Evolutionary conservation across 2,329 filamentous ascomycete species (phyloP).

Genomic region (Pezicula rhizophila): DNA sequence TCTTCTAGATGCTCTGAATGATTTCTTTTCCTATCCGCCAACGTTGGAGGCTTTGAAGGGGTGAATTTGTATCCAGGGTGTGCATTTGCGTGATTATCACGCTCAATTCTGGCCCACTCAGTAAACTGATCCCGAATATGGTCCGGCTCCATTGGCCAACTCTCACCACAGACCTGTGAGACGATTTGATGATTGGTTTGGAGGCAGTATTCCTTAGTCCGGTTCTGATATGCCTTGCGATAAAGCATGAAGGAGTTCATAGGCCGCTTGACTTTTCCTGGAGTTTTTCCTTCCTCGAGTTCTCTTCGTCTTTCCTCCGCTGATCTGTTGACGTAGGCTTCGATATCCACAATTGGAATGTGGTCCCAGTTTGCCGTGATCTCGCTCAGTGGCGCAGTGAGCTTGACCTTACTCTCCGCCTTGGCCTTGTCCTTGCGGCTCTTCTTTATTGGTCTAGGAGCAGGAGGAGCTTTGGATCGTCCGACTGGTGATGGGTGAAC

Average conservation of each 20-base stretch:
- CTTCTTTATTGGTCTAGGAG: slow-evolving; percentile 30
- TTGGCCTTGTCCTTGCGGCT: slow-evolving; percentile 32
- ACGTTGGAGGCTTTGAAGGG: slow-evolving; percentile 60
- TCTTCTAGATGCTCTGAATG: slow-evolving; percentile 29
- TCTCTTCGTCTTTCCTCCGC: slow-evolving; percentile 61
- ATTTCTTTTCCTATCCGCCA: slow-evolving; percentile 42
- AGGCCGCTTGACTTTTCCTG: slow-evolving; percentile 77
- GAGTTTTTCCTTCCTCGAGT: slow-evolving; percentile 59
- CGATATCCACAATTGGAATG: slow-evolving; percentile 70
- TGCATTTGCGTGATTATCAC: slow-evolving; percentile 75
- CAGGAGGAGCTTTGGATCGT: slow-evolving; percentile 17
- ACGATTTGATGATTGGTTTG: slow-evolving; percentile 93
- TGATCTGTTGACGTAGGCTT: slow-evolving; percentile 69
- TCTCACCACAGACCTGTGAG: slow-evolving; percentile 77
- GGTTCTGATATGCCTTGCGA: slow-evolving; percentile 82
- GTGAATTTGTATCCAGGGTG: slow-evolving; percentile 94
- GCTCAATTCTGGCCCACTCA: slow-evolving; percentile 71
- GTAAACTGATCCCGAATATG: slow-evolving; percentile 70
- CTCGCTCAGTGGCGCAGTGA: slow-evolving; percentile 64
- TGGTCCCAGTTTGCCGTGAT: slow-evolving; percentile 57
- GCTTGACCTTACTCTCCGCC: slow-evolving; percentile 39
- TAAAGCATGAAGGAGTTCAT: slow-evolving; percentile 99
- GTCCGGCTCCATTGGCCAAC: slow-evolving; percentile 78
- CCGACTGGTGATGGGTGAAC: slow-evolving; percentile 20
- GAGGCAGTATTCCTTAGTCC: slow-evolving; percentile 73